Percentiles rank a stretch among this genome's conserved stretches.
These are phyloP conservation scores for Piromyces finnis DNA, from an alignment of 192 early-diverging fungal genomes.

Conservation along the genomic window DNA sequence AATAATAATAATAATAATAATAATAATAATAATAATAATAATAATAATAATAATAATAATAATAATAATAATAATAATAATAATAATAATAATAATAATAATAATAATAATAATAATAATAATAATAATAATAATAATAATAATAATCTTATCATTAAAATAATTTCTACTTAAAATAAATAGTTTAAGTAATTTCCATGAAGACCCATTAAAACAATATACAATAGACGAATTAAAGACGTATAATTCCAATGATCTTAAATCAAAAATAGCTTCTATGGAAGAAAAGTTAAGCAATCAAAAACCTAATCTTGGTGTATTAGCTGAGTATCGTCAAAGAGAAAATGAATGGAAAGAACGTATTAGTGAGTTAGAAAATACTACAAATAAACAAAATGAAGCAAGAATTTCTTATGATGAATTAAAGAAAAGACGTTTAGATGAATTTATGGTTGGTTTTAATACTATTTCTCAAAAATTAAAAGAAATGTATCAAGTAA, in stretches of 20 bases:
- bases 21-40: too few relatives aligned
- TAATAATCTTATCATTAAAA: too few relatives aligned
- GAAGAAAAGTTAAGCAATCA: slow-evolving; percentile 19
- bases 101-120: too few relatives aligned
- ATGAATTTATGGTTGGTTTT: slow-evolving; percentile 93
- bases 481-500: slow-evolving; percentile 97
- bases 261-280: not conserved
- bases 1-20: too few relatives aligned
- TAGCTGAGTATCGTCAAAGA: slow-evolving; percentile 71
- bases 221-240: not conserved
- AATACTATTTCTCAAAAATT: slow-evolving; percentile 78
- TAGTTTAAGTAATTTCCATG: not conserved
- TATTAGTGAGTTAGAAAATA: slow-evolving; percentile 52
- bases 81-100: too few relatives aligned
- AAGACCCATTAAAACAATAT: not conserved
- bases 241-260: not conserved
- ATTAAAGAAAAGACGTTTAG: slow-evolving; percentile 56
- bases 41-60: too few relatives aligned
- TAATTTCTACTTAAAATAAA: not conserved
- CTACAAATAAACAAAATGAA: slow-evolving; percentile 51
- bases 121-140: too few relatives aligned
- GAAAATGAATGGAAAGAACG: slow-evolving; percentile 52
- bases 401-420: slow-evolving; percentile 56
- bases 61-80: too few relatives aligned
- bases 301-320: slow-evolving; percentile 70